phyloP scores from a whole-genome alignment of 805 yeast genomes.

The Sugiyamaella qingdaonensis region DNA sequence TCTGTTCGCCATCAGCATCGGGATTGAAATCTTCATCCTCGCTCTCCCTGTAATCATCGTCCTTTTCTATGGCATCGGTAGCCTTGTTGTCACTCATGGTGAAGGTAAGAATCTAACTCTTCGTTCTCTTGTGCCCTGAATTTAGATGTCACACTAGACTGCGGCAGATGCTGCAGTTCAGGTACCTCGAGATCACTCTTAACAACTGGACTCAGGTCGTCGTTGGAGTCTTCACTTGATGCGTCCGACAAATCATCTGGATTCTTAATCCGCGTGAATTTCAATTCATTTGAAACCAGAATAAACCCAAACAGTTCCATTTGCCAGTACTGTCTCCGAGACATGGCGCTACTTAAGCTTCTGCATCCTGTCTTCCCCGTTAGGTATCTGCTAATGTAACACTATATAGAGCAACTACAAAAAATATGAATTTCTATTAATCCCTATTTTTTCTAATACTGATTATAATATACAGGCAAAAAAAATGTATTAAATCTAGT shows the following conservation, averaged over 20 bases:
- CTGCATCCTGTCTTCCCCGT: too few species aligned
- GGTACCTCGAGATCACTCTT: too few species aligned
- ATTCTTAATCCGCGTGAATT: background rate
- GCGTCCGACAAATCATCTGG: background rate
- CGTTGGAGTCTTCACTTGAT: background rate
- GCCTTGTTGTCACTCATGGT: too few species aligned
- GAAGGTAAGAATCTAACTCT: too few species aligned
- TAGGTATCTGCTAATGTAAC: too few species aligned
- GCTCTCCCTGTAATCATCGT: constrained; percentile 49
- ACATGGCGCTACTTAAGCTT: too few species aligned
- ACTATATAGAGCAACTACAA: too few species aligned
- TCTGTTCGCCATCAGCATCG: constrained; percentile 26
- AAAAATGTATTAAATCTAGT: background rate
- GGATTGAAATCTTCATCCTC: constrained; percentile 58
- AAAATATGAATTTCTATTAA: too few species aligned
- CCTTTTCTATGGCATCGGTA: constrained; percentile 21
- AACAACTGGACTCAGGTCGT: background rate
- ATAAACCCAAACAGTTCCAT: background rate
- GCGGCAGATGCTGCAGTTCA: too few species aligned
- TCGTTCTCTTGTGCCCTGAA: too few species aligned
- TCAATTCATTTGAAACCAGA: background rate
- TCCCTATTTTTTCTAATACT: background rate
- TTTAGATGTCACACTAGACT: too few species aligned
- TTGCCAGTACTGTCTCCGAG: background rate
- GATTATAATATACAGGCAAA: background rate